Conservation (phyloP, 2,329 filamentous ascomycete species). For the Epichloe baconii region DNA sequence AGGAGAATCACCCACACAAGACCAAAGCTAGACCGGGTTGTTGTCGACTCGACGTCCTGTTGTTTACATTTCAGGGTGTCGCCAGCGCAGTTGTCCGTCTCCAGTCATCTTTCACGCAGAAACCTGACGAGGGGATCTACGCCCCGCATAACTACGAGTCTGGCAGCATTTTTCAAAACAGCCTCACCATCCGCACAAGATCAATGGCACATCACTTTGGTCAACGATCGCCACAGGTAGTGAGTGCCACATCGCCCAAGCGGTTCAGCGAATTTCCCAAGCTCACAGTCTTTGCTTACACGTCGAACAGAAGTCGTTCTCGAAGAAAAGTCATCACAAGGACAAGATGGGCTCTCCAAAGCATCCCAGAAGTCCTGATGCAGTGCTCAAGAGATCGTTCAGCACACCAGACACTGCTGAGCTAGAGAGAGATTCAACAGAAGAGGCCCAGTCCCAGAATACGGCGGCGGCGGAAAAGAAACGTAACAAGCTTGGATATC, state of each 20-base stretch:
- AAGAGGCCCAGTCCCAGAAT: conserved; percentile 14
- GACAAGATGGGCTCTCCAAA: conserved; percentile 3
- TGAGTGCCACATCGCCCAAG: neutral
- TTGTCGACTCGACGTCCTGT: neutral
- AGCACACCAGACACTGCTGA: conserved; percentile 35
- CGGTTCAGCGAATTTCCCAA: neutral
- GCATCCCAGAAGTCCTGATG: conserved; percentile 18
- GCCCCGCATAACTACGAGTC: neutral
- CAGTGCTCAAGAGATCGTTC: conserved; percentile 34
- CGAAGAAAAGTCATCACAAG: neutral
- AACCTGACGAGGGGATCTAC: too few relatives aligned
- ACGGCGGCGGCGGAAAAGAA: conserved; percentile 36
- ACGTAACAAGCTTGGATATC: conserved; percentile 89
- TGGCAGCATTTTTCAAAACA: neutral
- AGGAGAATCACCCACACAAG: neutral
- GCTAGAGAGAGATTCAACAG: conserved; percentile 22
- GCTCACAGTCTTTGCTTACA: neutral
- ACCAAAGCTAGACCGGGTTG: neutral
- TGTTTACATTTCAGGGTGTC: neutral
- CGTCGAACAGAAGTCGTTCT: neutral
- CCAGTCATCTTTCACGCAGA: too few relatives aligned
- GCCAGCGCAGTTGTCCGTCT: too few relatives aligned
- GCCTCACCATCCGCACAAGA: neutral
- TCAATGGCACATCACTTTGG: conserved; percentile 4
- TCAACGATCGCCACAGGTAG: conserved; percentile 3